Base-by-base conservation (phyloP, 2,329 filamentous ascomycete species). In the Blastomyces gilchristii region DNA sequence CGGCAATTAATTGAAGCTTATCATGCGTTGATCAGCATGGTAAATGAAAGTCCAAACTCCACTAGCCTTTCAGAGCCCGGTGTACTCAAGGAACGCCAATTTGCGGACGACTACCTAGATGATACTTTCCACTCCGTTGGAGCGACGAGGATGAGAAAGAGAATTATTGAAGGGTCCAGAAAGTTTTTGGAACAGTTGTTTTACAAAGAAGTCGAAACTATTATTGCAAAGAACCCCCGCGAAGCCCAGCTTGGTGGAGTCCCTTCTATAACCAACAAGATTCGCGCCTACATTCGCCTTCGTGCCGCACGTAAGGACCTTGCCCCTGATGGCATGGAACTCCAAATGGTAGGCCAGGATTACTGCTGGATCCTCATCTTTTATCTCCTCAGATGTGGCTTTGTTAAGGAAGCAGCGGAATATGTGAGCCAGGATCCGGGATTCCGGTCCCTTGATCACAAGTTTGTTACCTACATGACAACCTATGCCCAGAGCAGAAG, bases 361-460 rank as follows among this genome's bases (percentile, higher is more conserved):
- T 94, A 88, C 71, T 88, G 92, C 67, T 99, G 94, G 94, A 91
- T 92, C 53, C 83, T 97, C 59, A 86, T 99, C 54, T 99, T 95
- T 78, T 97, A 91, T 75, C 83, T 97, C 50, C 79, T 99, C 31
- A 86, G 94, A 56, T 88, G 88, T 65, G 94, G 94, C 59, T 87
- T 96, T 67, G 82, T 94, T 61, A 82, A 83, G 18, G 93, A 97
- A 74, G 93, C 93, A 18, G 87, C 89, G 39, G 83, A 89, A 66
- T 99, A 97, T 74, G 90, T 97, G 63, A 87, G 87, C 69, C 83
- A 93, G 72, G 85, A 86, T 68, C 84, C 83, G 68, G 88, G 90
- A 64, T 97, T 99, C 81, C 85, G 90, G 69, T 91, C 89, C 68
- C 87, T 96, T 67, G 94, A 99, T 77, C 86, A 92, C 64, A 92